These are phyloP conservation scores for Acrodontium crateriforme DNA, from an alignment of 2,329 filamentous ascomycete genomes.

Conservation along the genomic window DNA sequence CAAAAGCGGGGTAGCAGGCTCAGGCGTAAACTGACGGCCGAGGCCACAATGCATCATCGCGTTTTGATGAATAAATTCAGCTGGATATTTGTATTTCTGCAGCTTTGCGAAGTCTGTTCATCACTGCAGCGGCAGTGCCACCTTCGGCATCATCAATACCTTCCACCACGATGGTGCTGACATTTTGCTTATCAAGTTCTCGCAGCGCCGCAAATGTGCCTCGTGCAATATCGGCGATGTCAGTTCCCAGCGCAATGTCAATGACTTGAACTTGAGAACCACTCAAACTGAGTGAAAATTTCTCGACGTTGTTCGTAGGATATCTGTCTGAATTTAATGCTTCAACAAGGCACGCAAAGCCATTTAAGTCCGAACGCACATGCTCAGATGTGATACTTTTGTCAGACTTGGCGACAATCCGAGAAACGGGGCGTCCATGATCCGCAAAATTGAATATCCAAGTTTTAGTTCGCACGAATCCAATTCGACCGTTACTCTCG, in stretches of 20 bases:
- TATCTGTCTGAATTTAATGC: constrained; percentile 7
- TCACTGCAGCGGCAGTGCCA: constrained; percentile 62
- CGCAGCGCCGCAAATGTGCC: constrained; percentile 78
- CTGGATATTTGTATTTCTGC: constrained; percentile 24
- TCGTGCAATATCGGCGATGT: constrained; percentile 63
- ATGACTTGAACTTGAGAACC: constrained; percentile 29
- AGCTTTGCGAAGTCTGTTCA: constrained; percentile 38
- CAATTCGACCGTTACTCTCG: constrained; percentile 19
- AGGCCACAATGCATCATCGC: no score
- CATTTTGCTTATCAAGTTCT: constrained; percentile 65
- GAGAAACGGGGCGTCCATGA: background rate
- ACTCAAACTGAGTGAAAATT: constrained; percentile 1
- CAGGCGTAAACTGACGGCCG: no score
- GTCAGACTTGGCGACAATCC: background rate
- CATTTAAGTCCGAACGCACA: constrained; percentile 3
- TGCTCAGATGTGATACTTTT: background rate
- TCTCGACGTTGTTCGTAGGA: constrained; percentile 2
- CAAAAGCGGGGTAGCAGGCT: no score
- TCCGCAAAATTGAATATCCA: constrained; percentile 22
- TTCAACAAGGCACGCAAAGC: constrained; percentile 16
- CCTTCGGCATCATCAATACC: constrained; percentile 55
- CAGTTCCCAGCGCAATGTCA: constrained; percentile 59
- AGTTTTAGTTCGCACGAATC: constrained; percentile 25
- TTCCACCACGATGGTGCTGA: constrained; percentile 80
- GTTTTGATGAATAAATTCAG: no score